Evolutionary conservation across 371 early-diverging fungal species (phyloP).

Genomic region (Syncephalastrum contaminatum): DNA sequence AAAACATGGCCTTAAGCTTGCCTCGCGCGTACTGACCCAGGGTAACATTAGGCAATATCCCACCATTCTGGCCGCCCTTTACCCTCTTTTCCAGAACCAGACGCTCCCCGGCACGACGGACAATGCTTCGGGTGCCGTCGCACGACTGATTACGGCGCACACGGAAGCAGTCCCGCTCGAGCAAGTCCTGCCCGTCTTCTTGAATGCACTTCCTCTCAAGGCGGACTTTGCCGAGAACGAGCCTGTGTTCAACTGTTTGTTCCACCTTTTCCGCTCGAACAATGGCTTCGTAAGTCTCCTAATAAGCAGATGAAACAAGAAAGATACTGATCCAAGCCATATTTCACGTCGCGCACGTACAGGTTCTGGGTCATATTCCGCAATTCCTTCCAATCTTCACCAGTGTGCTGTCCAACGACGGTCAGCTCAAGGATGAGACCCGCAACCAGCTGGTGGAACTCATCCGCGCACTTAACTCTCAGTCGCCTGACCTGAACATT

Average conservation of each 20-base stretch:
- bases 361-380: conserved; percentile 38
- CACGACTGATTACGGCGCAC: conserved; percentile 48
- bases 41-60: conserved; percentile 53
- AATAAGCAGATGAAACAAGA: neutral
- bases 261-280: conserved; percentile 56
- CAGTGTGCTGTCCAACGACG: conserved; percentile 48
- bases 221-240: conserved; percentile 79
- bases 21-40: neutral
- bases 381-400: conserved; percentile 46
- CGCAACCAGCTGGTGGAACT: conserved; percentile 59
- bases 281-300: conserved; percentile 40
- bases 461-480: conserved; percentile 46
- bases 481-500: conserved; percentile 40
- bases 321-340: neutral
- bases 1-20: neutral
- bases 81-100: conserved; percentile 67
- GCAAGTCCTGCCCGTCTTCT: conserved; percentile 73
- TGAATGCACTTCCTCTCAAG: conserved; percentile 72
- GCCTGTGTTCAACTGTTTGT: conserved; percentile 71
- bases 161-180: conserved; percentile 74
- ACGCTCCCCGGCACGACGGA: conserved; percentile 68
- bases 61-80: conserved; percentile 64
- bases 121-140: conserved; percentile 85
- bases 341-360: neutral
- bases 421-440: conserved; percentile 52